A percentile compares a stretch with the other conserved stretches of the same genome.
Evolutionary conservation across 192 early-diverging fungal species (phyloP).

Genomic region (Backusella circina): DNA sequence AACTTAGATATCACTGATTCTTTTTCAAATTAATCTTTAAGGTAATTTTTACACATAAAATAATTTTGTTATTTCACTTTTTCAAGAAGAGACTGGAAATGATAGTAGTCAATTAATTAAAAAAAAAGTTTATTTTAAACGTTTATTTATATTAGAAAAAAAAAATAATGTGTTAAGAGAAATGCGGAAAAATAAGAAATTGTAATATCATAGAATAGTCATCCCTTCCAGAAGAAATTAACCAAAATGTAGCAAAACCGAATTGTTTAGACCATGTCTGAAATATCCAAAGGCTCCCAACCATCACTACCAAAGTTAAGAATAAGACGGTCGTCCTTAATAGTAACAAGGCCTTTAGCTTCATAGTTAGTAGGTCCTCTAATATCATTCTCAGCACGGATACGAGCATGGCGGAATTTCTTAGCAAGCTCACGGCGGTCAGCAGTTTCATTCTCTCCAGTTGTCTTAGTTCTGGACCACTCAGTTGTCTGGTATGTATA

Average conservation of each 20-base stretch:
- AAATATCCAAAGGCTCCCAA: constrained; percentile 10
- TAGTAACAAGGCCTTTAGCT: neutral
- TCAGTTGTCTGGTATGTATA: constrained; percentile 1
- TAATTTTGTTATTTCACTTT: too few species aligned
- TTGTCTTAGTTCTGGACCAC: constrained; percentile 5
- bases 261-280: neutral
- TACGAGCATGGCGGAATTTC: constrained; percentile 18
- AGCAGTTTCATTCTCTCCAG: neutral
- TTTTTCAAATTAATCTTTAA: too few species aligned
- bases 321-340: constrained; percentile 6
- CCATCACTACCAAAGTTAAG: constrained; percentile 7
- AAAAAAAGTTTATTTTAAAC: neutral
- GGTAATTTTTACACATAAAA: too few species aligned
- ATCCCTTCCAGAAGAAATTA: constrained; percentile 9
- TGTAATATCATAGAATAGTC: neutral
- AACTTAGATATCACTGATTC: neutral
- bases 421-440: constrained; percentile 8
- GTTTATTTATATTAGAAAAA: neutral
- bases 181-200: neutral
- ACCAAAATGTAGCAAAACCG: neutral
- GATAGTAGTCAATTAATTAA: too few species aligned
- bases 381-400: constrained; percentile 11
- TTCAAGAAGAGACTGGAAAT: too few species aligned
- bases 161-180: neutral
- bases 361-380: constrained; percentile 20